Percentiles rank a stretch among this genome's conserved stretches.
These are phyloP conservation scores for Coniferiporia sulphurascens DNA, from an alignment of 1,284 basidiomycete species.

Conservation along the genomic window DNA sequence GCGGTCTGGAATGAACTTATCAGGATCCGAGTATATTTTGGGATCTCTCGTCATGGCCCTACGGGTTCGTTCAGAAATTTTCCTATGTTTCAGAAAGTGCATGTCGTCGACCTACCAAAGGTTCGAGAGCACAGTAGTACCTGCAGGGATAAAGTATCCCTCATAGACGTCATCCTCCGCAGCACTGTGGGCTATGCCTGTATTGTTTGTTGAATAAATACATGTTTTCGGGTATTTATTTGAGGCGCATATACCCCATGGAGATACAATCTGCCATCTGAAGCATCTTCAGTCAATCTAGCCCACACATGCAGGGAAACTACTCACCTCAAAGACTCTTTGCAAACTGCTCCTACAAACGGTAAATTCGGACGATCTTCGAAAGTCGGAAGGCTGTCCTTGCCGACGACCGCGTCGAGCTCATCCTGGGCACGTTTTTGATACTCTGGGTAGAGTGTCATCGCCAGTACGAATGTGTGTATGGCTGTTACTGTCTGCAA, in stretches of 20 bases:
- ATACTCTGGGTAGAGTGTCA: slow-evolving; percentile 21
- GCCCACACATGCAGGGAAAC: too few relatives aligned
- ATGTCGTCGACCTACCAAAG: slow-evolving; percentile 17
- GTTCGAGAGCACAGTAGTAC: slow-evolving; percentile 21
- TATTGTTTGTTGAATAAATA: not conserved
- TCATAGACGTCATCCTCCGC: slow-evolving; percentile 19
- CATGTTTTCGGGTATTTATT: not conserved
- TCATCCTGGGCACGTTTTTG: slow-evolving; percentile 22
- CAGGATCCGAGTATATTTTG: slow-evolving; percentile 22
- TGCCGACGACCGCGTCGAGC: slow-evolving; percentile 23
- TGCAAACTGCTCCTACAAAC: slow-evolving; percentile 23
- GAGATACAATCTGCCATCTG: not conserved
- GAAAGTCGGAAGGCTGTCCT: slow-evolving; percentile 22
- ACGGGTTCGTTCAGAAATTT: not conserved
- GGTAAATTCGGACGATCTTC: slow-evolving; percentile 21
- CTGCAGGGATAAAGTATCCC: slow-evolving; percentile 21
- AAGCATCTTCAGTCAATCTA: not conserved
- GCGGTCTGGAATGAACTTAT: slow-evolving; percentile 26
- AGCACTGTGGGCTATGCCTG: slow-evolving; percentile 14
- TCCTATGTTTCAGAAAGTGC: not conserved
- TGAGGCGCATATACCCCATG: not conserved
- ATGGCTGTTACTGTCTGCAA: slow-evolving; percentile 18
- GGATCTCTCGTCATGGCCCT: slow-evolving; percentile 26
- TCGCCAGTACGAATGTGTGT: slow-evolving; percentile 19
- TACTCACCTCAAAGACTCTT: slow-evolving; percentile 19